Base-by-base conservation (phyloP, 257 asterid genomes). In the Ocimum tenuiflorum region DNA sequence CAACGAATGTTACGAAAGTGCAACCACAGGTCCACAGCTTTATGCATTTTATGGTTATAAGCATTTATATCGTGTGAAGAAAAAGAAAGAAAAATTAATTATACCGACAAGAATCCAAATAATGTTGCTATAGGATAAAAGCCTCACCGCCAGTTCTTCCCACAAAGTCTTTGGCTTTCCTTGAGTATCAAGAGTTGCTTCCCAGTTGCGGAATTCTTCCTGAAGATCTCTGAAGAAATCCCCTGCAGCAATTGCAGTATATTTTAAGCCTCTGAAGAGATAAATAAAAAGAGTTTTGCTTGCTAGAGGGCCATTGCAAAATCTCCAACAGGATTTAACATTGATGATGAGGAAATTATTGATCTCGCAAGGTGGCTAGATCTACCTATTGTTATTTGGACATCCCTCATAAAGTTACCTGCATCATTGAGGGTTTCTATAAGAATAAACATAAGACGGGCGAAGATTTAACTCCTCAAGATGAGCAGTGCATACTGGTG, bases 161-260 rank as follows among this genome's bases (percentile, higher is more conserved):
- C 95, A 92, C 78, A 89, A 75, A 82, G 97, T 85, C 83, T 84
- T 92, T 22, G 96, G 95, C 72, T 84, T 89, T 67, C 88, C 97
- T 61, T 81, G 88, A 22, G 95, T 75, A 73, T 75, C 75, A 67
- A 71, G 84, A 61, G 57, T 78, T 52, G 85, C 86, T 70, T 91
- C 98, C 98, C 96, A 91, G 75, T 87, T 92, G 60, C 73, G 86
- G 67, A 81, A 89, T 78, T 92, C 96, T 82, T 87, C 91, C 82
- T 92, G 89, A 74, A 92, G 88, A 79, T 92, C 98, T 82, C 77
- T 85, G 67, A 92, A 85, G 71, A 92, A 89, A 80, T 92, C 98
- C 81, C 65, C 98, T 88, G 83, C 78, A 79, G 41, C 50, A 68
- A 60, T 31, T 52, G 18, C 75, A 49, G 47, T 49, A 55, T 48